phyloP scores from a whole-genome alignment of 768 basidiomycete genomes.

The Trametes cinnabarina region DNA sequence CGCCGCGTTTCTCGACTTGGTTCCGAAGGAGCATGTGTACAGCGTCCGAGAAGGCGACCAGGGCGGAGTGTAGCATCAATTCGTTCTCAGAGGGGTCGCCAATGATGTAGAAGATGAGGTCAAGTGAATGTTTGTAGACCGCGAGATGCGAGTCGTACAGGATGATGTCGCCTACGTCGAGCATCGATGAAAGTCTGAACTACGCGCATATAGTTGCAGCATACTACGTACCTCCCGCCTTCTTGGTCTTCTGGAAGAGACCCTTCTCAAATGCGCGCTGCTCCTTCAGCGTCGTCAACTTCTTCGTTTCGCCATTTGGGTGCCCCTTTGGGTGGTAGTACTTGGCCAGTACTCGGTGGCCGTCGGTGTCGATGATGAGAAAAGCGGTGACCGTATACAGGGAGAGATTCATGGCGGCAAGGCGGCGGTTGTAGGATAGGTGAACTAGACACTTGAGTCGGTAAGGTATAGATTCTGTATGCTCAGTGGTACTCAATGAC shows the following conservation, averaged over 20 bases:
- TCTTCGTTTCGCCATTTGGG: conserved; percentile 58
- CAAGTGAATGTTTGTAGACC: conserved; percentile 91
- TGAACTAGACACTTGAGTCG: no score
- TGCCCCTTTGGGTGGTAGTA: conserved; percentile 81
- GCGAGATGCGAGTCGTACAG: conserved; percentile 88
- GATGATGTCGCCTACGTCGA: conserved; percentile 80
- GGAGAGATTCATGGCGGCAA: conserved; percentile 64
- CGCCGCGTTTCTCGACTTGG: conserved; percentile 90
- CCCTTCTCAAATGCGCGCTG: conserved; percentile 96
- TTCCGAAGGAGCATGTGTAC: conserved; percentile 83
- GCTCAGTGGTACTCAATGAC: no score
- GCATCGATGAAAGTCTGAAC: neutral
- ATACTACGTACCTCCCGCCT: conserved; percentile 70
- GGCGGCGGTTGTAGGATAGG: neutral
- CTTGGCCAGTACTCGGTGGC: conserved; percentile 91
- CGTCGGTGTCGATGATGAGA: conserved; percentile 92
- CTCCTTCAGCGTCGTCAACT: conserved; percentile 76
- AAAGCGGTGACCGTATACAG: conserved; percentile 87
- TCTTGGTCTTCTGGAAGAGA: conserved; percentile 93
- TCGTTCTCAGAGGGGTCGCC: conserved; percentile 90
- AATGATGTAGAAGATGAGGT: conserved; percentile 93
- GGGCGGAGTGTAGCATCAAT: conserved; percentile 87
- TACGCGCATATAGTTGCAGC: neutral
- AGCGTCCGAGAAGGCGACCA: conserved; percentile 84
- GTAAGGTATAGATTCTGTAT: no score